Evolutionary conservation across 2,329 filamentous ascomycete genomes (phyloP).

Genomic region (Penicillium fuscoglaucum): DNA sequence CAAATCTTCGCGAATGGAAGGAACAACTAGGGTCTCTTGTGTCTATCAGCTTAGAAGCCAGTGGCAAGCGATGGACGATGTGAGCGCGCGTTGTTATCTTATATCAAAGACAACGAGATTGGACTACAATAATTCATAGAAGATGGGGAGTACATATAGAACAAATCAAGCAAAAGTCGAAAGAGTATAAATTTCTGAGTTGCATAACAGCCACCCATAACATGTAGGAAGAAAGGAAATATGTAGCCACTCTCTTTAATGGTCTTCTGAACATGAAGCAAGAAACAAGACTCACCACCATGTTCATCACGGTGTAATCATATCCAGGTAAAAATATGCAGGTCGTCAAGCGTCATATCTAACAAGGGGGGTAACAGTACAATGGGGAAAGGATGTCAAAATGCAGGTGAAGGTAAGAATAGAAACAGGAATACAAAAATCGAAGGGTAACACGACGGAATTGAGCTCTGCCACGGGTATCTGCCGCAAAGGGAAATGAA

Average conservation of each 20-base stretch:
- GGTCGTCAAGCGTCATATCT: slow-evolving; percentile 18
- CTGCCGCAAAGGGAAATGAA: slow-evolving; percentile 19
- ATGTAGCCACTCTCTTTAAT: neutral
- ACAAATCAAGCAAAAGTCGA: neutral
- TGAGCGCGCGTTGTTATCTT: neutral
- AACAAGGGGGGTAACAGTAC: neutral
- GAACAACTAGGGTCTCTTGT: neutral
- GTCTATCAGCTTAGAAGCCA: neutral
- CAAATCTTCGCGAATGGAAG: neutral
- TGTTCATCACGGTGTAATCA: slow-evolving; percentile 4
- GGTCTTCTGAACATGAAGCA: neutral
- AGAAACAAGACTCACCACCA: neutral
- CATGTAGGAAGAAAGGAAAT: neutral
- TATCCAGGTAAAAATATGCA: slow-evolving; percentile 15
- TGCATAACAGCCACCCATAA: neutral
- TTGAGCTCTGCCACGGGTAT: slow-evolving; percentile 24
- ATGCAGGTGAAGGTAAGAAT: slow-evolving; percentile 1
- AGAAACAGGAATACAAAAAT: slow-evolving; percentile 3
- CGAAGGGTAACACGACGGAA: slow-evolving; percentile 5
- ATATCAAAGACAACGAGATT: neutral
- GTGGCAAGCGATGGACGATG: neutral
- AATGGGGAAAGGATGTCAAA: neutral
- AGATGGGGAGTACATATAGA: neutral
- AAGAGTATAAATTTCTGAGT: neutral
- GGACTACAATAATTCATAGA: neutral